Conservation (phyloP, 306 rosid species). For the Cucumis cinereus region DNA sequence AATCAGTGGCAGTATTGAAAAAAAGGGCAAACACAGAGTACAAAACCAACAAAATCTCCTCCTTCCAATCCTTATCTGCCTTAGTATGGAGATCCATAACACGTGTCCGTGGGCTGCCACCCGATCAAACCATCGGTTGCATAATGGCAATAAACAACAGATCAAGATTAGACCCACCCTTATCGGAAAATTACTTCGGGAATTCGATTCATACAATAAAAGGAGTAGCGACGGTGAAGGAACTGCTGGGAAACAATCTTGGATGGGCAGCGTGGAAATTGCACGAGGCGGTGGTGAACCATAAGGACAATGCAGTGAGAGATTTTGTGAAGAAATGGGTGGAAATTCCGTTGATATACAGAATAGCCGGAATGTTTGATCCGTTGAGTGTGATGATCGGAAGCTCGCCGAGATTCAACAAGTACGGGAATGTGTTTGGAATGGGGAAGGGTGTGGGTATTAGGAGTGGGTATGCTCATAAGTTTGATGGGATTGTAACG, state of each 20-base stretch:
- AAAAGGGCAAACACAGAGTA: slow-evolving; percentile 37
- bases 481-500: slow-evolving; percentile 32
- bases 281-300: slow-evolving; percentile 29
- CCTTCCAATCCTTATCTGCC: slow-evolving; percentile 50
- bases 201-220: slow-evolving; percentile 1
- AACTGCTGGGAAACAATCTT: slow-evolving; percentile 21
- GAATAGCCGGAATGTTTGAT: slow-evolving; percentile 1
- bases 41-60: slow-evolving; percentile 28
- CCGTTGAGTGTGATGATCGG: slow-evolving; percentile 23
- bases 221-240: slow-evolving; percentile 13
- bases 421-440: slow-evolving; percentile 60
- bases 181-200: slow-evolving; percentile 43
- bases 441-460: slow-evolving; percentile 55
- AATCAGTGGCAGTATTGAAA: slow-evolving; percentile 40
- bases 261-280: slow-evolving; percentile 58
- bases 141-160: slow-evolving; percentile 27
- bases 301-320: not conserved
- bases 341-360: slow-evolving; percentile 3
- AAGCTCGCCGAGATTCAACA: slow-evolving; percentile 49
- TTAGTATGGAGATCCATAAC: slow-evolving; percentile 32
- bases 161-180: slow-evolving; percentile 33
- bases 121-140: not conserved
- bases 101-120: not conserved
- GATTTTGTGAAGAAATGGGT: slow-evolving; percentile 14
- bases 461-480: slow-evolving; percentile 40